These are phyloP conservation scores for Boechera retrofracta DNA, from an alignment of 345 rosid species.

Conservation along the genomic window DNA sequence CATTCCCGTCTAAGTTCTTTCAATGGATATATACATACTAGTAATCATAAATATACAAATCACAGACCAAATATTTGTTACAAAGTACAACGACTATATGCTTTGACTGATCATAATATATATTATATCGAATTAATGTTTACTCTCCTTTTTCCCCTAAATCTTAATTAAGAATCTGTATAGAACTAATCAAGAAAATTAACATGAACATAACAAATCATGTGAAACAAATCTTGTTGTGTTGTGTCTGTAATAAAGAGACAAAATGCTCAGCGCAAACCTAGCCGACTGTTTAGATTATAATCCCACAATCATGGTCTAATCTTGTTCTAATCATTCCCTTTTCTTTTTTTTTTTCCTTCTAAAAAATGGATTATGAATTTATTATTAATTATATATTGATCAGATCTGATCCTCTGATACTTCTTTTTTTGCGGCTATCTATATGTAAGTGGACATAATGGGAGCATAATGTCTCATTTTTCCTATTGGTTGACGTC, in stretches of 20 bases:
- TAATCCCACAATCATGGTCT: slow-evolving; percentile 64
- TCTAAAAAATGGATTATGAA: background rate
- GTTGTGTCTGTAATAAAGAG: slow-evolving; percentile 61
- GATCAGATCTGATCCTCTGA: slow-evolving; percentile 34
- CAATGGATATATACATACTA: slow-evolving; percentile 40
- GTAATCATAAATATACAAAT: slow-evolving; percentile 29
- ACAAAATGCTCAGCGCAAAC: slow-evolving; percentile 66
- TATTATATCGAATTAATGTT: background rate
- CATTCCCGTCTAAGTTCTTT: slow-evolving; percentile 48
- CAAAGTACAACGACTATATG: slow-evolving; percentile 38
- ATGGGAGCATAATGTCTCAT: slow-evolving; percentile 34
- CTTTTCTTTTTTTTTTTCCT: background rate
- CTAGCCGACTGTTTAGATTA: slow-evolving; percentile 71
- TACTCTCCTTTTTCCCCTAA: background rate
- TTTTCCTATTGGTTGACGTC: slow-evolving; percentile 27
- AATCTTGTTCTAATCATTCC: slow-evolving; percentile 48
- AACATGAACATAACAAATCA: slow-evolving; percentile 48
- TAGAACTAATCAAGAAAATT: slow-evolving; percentile 37
- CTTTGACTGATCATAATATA: slow-evolving; percentile 37
- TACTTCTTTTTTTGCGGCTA: background rate
- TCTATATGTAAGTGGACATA: slow-evolving; percentile 33
- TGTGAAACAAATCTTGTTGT: slow-evolving; percentile 51
- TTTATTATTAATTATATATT: slow-evolving; percentile 9
- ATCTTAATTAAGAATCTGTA: slow-evolving; percentile 49
- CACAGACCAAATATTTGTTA: slow-evolving; percentile 43